phyloP scores from a whole-genome alignment of 1,284 basidiomycete genomes.

The Cryptococcus neoformans region DNA sequence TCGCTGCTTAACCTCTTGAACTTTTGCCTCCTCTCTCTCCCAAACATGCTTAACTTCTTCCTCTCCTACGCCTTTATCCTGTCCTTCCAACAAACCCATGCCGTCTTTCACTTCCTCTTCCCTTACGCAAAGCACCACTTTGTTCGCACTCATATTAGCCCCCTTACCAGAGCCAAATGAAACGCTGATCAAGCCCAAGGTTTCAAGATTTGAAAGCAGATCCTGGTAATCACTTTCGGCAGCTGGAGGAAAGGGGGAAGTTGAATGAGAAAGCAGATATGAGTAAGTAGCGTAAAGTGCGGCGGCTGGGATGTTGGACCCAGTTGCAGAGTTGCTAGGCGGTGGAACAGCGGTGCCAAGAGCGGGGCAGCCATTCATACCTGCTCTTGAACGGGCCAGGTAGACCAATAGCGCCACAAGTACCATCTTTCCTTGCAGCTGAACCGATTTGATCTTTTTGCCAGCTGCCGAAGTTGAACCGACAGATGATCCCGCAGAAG shows the following conservation, averaged over 20 bases:
- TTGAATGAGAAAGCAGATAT: slow-evolving; percentile 40
- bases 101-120: slow-evolving; percentile 39
- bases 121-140: slow-evolving; percentile 33
- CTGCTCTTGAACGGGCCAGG: slow-evolving; percentile 26
- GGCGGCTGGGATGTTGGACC: slow-evolving; percentile 18
- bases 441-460: slow-evolving; percentile 45
- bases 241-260: slow-evolving; percentile 46
- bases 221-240: slow-evolving; percentile 48
- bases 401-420: slow-evolving; percentile 42
- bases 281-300: slow-evolving; percentile 45
- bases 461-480: slow-evolving; percentile 18
- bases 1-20: slow-evolving; percentile 17
- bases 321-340: slow-evolving; percentile 12
- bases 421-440: slow-evolving; percentile 48
- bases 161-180: background rate
- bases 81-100: slow-evolving; percentile 20
- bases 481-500: slow-evolving; percentile 33
- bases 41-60: slow-evolving; percentile 33
- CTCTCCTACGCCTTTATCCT: slow-evolving; percentile 26
- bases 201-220: slow-evolving; percentile 46
- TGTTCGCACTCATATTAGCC: slow-evolving; percentile 10
- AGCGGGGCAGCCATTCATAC: slow-evolving; percentile 34
- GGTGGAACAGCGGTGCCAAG: slow-evolving; percentile 10
- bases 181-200: slow-evolving; percentile 34
- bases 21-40: slow-evolving; percentile 29